Evolutionary conservation across 176 grass and related monocot species (phyloP).

Genomic region (Oryza punctata): DNA sequence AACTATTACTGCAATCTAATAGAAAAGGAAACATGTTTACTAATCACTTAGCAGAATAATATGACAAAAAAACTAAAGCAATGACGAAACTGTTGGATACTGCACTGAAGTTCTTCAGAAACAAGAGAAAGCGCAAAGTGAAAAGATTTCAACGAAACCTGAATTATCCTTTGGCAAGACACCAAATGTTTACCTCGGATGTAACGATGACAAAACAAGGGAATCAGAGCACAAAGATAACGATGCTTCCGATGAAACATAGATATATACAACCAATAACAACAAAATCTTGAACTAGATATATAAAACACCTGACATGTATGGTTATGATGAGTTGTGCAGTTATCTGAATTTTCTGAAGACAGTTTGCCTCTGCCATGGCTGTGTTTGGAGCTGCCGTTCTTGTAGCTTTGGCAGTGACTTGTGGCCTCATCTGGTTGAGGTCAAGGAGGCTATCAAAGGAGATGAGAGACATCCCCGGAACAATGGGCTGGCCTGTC

Average conservation of each 20-base stretch:
- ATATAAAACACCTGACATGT: conserved; percentile 21
- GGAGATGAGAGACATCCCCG: conserved; percentile 55
- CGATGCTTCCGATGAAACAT: conserved; percentile 25
- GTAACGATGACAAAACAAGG: conserved; percentile 14
- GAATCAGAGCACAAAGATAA: conserved; percentile 10
- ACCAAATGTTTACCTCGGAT: conserved; percentile 37
- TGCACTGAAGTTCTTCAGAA: neutral
- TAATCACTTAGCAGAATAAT: neutral
- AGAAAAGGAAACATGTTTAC: neutral
- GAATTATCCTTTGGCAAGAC: conserved; percentile 13
- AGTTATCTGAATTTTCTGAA: neutral
- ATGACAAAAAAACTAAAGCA: neutral
- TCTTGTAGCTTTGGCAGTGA: neutral
- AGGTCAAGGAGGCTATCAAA: conserved; percentile 14
- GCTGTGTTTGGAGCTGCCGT: conserved; percentile 19
- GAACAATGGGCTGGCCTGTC: conserved; percentile 62
- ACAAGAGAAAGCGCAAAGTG: neutral
- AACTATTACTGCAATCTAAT: neutral
- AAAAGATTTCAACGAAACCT: conserved; percentile 25
- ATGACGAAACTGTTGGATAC: neutral
- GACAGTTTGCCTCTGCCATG: conserved; percentile 14
- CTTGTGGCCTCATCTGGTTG: conserved; percentile 36
- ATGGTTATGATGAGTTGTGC: neutral
- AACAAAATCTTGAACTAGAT: neutral
- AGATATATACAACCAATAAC: neutral